A percentile compares a stretch with the other conserved stretches of the same genome.
Evolutionary conservation across 1,284 basidiomycete genomes (phyloP).

Genomic region (Melanopsichium pennsylvanicum): DNA sequence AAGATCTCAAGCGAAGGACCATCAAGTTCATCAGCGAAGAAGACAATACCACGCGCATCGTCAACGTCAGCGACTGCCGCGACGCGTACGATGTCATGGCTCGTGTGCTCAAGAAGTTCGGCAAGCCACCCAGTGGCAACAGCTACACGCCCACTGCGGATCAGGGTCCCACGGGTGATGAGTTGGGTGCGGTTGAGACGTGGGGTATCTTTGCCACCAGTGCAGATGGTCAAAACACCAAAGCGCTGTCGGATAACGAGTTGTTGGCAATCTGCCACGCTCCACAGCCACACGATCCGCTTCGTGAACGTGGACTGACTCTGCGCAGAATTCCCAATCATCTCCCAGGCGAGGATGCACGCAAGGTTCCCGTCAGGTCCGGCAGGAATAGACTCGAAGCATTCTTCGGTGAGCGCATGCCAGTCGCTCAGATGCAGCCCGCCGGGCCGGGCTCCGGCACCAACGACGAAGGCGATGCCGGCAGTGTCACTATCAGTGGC

Average conservation of each 20-base stretch:
- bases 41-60: constrained; percentile 59
- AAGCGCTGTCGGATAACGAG: constrained; percentile 69
- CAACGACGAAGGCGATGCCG: constrained; percentile 46
- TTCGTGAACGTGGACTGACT: constrained; percentile 82
- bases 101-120: constrained; percentile 63
- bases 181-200: constrained; percentile 37
- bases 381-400: constrained; percentile 68
- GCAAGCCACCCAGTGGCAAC: constrained; percentile 50
- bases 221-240: constrained; percentile 55
- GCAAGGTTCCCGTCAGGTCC: constrained; percentile 31
- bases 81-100: constrained; percentile 61
- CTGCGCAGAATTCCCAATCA: constrained; percentile 67
- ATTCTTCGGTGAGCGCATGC: constrained; percentile 72
- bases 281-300: constrained; percentile 77
- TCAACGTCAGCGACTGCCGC: constrained; percentile 60
- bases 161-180: constrained; percentile 41
- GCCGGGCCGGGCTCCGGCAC: constrained; percentile 61
- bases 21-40: constrained; percentile 64
- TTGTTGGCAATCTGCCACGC: constrained; percentile 85
- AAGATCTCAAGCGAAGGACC: constrained; percentile 57
- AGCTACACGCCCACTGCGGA: constrained; percentile 58
- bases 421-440: constrained; percentile 42
- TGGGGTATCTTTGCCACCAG: constrained; percentile 61
- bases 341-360: constrained; percentile 38
- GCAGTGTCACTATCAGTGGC: constrained; percentile 56